These are phyloP conservation scores for Vinca major DNA, from an alignment of 305 asterid genomes.

Conservation along the genomic window DNA sequence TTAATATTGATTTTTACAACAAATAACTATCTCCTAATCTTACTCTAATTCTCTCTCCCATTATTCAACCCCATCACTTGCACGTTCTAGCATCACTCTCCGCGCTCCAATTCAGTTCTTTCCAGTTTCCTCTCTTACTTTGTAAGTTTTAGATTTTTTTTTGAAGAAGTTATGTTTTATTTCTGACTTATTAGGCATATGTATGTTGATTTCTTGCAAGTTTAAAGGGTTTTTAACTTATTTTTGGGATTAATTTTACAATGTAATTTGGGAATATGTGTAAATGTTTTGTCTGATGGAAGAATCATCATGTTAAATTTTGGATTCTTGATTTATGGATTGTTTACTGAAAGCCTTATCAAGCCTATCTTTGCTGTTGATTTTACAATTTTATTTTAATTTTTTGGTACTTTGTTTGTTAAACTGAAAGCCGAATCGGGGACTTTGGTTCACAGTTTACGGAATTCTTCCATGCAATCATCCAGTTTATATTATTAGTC, in stretches of 20 bases:
- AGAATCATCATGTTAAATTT: neutral
- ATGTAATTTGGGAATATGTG: conserved; percentile 5
- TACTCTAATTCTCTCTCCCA: no score
- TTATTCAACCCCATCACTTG: no score
- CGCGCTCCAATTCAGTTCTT: neutral
- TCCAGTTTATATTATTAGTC: neutral
- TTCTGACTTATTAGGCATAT: neutral
- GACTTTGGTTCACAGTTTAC: neutral
- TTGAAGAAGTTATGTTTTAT: conserved; percentile 5
- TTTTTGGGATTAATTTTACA: conserved; percentile 4
- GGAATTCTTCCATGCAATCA: conserved; percentile 1
- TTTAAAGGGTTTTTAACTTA: neutral
- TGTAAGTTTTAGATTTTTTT: conserved; percentile 6
- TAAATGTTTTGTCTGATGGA: neutral
- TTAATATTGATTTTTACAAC: no score
- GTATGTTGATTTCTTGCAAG: conserved; percentile 1
- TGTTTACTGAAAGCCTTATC: conserved; percentile 4
- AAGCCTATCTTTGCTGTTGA: neutral
- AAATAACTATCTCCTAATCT: no score
- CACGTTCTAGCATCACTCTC: neutral
- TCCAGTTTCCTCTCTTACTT: no score
- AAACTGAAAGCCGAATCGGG: neutral
- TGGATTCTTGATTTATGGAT: neutral
- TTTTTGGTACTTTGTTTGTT: neutral
- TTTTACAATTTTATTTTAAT: neutral